Percentiles rank a stretch among this genome's conserved stretches.
These are phyloP conservation scores for Rhododendron ferrugineum DNA, from an alignment of 148 eudicot genomes.

Conservation along the genomic window DNA sequence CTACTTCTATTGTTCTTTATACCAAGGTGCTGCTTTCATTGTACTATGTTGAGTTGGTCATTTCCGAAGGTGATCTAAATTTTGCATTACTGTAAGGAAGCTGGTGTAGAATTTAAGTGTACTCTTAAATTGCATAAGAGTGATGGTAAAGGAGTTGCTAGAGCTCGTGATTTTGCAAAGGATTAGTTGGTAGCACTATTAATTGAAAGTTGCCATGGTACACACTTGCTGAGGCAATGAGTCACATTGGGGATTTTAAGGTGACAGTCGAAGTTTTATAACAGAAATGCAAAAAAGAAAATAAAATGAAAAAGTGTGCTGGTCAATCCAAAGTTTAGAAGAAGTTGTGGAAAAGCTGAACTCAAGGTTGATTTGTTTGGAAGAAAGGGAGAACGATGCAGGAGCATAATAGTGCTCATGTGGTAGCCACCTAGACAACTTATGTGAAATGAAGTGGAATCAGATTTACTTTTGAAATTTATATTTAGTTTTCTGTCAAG, in stretches of 20 bases:
- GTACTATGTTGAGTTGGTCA: no score
- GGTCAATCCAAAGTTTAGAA: not conserved
- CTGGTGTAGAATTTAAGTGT: no score
- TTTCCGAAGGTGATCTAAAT: no score
- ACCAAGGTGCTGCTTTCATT: no score
- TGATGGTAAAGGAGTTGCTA: not conserved
- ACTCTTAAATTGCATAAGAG: not conserved
- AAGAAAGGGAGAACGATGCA: not conserved
- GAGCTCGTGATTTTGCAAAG: not conserved
- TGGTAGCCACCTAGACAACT: not conserved
- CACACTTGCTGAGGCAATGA: not conserved
- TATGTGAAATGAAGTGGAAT: not conserved
- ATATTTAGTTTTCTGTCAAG: not conserved
- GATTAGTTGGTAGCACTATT: not conserved
- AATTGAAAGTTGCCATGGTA: not conserved
- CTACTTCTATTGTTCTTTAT: no score
- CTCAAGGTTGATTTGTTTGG: not conserved
- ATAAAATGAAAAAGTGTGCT: not conserved
- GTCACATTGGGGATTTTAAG: not conserved
- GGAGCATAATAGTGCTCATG: not conserved
- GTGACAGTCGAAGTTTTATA: not conserved
- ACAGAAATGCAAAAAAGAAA: no score
- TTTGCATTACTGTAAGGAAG: no score
- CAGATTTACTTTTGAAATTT: no score
- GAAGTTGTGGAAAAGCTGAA: no score